Base-by-base conservation (phyloP, 305 asterid genomes). In the Rubia balearica region DNA sequence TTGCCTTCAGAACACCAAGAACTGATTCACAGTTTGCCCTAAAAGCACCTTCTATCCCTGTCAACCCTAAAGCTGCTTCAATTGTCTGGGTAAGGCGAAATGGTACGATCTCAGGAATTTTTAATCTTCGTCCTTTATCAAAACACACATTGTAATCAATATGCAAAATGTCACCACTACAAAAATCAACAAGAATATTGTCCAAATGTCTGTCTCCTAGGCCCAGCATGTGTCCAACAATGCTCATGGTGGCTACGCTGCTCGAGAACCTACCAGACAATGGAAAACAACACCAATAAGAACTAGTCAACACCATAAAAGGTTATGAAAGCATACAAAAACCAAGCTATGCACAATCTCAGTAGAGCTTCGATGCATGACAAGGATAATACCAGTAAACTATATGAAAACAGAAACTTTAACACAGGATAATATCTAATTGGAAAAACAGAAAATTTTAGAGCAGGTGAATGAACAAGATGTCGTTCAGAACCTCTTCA, bases 141-240 rank as follows among this genome's bases (percentile, higher is more conserved):
- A 95, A 95, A 86, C 97, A 95, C 80, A 95, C 98, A 79, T 92
- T 95, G 89, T 95, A 95, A 84, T 95, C 99, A 57, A 95, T 95
- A 81, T 95, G 99, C 82, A 95, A 79, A 74, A 95, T 87, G 80
- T 90, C 99, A 71, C 99, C 99, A 77, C 87, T 85, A 78, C 85
- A 88, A 80, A 95, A 92, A 78, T 95, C 99, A 68, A 95, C 82
- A 71, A 92, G 98, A 84, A 95, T 89, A 83, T 95, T 95, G 81
- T 95, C 99, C 90, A 95, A 86, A 85, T 95, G 99, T 69, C 99
- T 85, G 79, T 95, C 99, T 33, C 99, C 99, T 19, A 95, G 84
- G 75, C 99, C 99, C 74, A 95, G 84, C 71, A 95, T 77, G 81
- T 95, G 97, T 67, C 99, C 98, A 62, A 95, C 91, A 73, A 95